Evolutionary conservation across 2,329 filamentous ascomycete genomes (phyloP), one percentile per base, ranked within the genome.

Genomic region (Epichloe elymi): DNA sequence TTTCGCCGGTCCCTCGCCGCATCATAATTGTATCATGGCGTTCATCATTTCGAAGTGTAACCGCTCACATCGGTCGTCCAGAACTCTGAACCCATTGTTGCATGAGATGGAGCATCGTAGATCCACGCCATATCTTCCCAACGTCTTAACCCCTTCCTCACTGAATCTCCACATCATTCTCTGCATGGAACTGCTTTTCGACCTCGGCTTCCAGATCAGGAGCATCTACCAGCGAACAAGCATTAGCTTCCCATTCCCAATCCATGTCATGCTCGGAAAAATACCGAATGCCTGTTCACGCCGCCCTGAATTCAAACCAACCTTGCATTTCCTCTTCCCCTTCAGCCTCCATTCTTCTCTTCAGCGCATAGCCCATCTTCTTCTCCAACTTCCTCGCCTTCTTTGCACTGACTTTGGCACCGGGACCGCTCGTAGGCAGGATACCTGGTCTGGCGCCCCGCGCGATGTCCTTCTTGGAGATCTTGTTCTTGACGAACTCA

Each of bases 361-460:
- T 71, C 51, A 78, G 51, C 17, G 74, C 76, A 56, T 79, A 68
- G 2, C 67, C 70, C 63, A 77, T 60, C 65, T 73, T 70, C 68
- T 74, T 72, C 61, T 80, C 73, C 38, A 80, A 51, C 72, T 80
- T 80, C 55, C 72, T 68, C 61, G 67, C 65, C 70, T 74, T 75
- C 73, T 81, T 81, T 46, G 65, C 65, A 65, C 77, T 79, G 36
- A 79, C 46, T 19, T 70, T 66, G 1, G 65, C 67, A 36, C 73
- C 68, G 0, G 78, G 76, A 0, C 78, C 78, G 64, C 75, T 79
- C 14, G 69, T 80, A 0, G 78, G 76, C 52, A 79, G 59, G 38
- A 81, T 62, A 0, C 78, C 78, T 0, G 71, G 63, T 2, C 76
- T 65, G 2, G 76, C 78, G 41, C 78, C 78, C 42, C 74, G 72